These are phyloP conservation scores for Plectosphaerella plurivora DNA, from an alignment of 2,329 filamentous ascomycete genomes.

Conservation along the genomic window DNA sequence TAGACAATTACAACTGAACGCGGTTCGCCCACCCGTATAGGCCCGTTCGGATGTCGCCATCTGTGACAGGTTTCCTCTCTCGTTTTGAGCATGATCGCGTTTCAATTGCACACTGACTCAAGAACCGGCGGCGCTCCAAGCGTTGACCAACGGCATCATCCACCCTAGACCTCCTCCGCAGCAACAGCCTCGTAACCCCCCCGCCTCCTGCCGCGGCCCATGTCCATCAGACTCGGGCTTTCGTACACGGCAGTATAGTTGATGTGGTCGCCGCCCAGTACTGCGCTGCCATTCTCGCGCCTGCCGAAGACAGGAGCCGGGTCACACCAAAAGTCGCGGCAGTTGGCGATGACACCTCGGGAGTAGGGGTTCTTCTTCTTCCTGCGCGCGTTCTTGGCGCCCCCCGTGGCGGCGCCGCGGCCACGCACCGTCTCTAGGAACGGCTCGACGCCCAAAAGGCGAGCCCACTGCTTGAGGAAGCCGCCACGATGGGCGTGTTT, in stretches of 20 bases:
- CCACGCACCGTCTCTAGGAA: constrained; percentile 92
- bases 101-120: too few species aligned
- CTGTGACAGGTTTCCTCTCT: too few species aligned
- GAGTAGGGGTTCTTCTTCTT: constrained; percentile 78
- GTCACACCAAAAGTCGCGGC: constrained; percentile 95
- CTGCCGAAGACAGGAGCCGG: constrained; percentile 74
- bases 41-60: not conserved
- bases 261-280: constrained; percentile 73
- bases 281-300: constrained; percentile 67
- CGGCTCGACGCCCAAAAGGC: constrained; percentile 83
- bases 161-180: constrained; percentile 48
- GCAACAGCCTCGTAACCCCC: constrained; percentile 62
- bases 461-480: constrained; percentile 74
- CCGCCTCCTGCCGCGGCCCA: constrained; percentile 39
- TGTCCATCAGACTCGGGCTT: constrained; percentile 65
- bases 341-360: constrained; percentile 79
- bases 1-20: too few species aligned
- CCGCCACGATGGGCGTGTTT: constrained; percentile 55
- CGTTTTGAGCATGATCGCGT: not conserved
- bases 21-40: too few species aligned
- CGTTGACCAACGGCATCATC: not conserved
- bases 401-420: constrained; percentile 59
- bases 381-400: constrained; percentile 38
- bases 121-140: too few species aligned
- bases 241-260: constrained; percentile 93